A percentile compares a stretch with the other conserved stretches of the same genome.
These are phyloP conservation scores for Dendrobium huoshanense DNA, from an alignment of 106 monocot species.

Conservation along the genomic window DNA sequence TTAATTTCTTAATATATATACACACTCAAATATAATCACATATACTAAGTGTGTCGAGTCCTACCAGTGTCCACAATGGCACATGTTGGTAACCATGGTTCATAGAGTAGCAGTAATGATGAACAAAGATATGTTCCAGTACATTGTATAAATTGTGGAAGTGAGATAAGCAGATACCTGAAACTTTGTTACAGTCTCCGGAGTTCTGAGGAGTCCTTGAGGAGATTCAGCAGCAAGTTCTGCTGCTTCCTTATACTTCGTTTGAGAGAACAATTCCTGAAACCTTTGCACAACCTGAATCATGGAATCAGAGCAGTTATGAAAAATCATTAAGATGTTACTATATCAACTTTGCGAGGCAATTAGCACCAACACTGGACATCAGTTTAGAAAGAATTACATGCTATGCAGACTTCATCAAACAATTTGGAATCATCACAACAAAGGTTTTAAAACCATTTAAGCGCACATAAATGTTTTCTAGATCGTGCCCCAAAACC, in stretches of 20 bases:
- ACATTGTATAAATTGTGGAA: not conserved
- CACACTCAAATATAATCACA: too few species aligned
- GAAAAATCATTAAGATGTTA: not conserved
- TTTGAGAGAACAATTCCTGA: slow-evolving; percentile 92
- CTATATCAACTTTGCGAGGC: not conserved
- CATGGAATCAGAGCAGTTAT: not conserved
- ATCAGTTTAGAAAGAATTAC: not conserved
- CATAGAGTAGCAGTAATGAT: not conserved
- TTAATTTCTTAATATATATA: not conserved
- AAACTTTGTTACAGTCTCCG: slow-evolving; percentile 96
- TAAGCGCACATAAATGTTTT: not conserved
- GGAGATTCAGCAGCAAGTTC: slow-evolving; percentile 99
- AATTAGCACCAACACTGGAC: not conserved
- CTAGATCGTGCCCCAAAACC: too few species aligned
- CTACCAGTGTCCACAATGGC: too few species aligned
- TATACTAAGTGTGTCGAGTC: too few species aligned
- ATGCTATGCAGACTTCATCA: not conserved
- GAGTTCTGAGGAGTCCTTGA: slow-evolving; percentile 85
- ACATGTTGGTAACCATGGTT: not conserved
- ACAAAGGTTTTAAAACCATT: not conserved
- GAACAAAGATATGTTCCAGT: not conserved
- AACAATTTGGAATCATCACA: not conserved
- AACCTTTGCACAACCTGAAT: slow-evolving; percentile 94
- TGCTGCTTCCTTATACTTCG: slow-evolving; percentile 97
- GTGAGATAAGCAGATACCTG: slow-evolving; percentile 43